Conservation (phyloP, 805 yeast genomes). For the Candida adriatica region DNA sequence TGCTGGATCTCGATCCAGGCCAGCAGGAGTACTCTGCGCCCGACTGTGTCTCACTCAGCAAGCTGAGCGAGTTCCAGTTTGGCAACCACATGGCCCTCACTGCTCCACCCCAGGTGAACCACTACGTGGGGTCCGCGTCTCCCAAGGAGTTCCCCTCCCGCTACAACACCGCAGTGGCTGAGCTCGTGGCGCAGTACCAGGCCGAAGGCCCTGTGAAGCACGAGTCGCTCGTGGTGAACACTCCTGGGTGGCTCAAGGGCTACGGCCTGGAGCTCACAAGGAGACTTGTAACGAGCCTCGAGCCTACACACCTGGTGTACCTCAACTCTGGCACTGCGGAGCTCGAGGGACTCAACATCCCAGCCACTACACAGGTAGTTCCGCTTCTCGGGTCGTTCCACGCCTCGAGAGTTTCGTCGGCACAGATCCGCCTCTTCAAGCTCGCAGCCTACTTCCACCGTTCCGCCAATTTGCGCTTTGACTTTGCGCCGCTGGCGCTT, state of each 20-base stretch:
- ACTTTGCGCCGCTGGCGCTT: conserved; percentile 36
- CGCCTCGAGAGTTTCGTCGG: conserved; percentile 34
- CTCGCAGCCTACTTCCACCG: conserved; percentile 50
- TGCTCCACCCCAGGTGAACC: conserved; percentile 9
- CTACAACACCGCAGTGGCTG: conserved; percentile 39
- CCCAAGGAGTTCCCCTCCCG: conserved; percentile 61
- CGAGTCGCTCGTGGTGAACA: conserved; percentile 51
- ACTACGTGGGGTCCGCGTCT: conserved; percentile 56
- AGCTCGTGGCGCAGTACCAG: conserved; percentile 32
- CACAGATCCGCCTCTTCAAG: conserved; percentile 46
- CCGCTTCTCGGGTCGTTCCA: conserved; percentile 31
- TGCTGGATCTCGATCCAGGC: conserved; percentile 83
- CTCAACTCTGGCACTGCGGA: conserved; percentile 35
- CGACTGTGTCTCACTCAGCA: conserved; percentile 55
- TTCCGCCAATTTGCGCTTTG: conserved; percentile 20
- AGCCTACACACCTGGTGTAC: conserved; percentile 53
- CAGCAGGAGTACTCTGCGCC: conserved; percentile 77
- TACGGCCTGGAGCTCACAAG: conserved; percentile 65
- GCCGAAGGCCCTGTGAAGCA: conserved; percentile 21
- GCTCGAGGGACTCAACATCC: conserved; percentile 24
- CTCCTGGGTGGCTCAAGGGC: conserved; percentile 92
- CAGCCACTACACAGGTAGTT: conserved; percentile 25
- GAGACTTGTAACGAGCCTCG: conserved; percentile 30
- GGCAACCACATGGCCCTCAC: conserved; percentile 28
- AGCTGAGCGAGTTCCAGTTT: conserved; percentile 26